Evolutionary conservation across 2,329 filamentous ascomycete species (phyloP), one percentile per base, ranked within the genome.

Genomic region (Alternaria metachromatica): DNA sequence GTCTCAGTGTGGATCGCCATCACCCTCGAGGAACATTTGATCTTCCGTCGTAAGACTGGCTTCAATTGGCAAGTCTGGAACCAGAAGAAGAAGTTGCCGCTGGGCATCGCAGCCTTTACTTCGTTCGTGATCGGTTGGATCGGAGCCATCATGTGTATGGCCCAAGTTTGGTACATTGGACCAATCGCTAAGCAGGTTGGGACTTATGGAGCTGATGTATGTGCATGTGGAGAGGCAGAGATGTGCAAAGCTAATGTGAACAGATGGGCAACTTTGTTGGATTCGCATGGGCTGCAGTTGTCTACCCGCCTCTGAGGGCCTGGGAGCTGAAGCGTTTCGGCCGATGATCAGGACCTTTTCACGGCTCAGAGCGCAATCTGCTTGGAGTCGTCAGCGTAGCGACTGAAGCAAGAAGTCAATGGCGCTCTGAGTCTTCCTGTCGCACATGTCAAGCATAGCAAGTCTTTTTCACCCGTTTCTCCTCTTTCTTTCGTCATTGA

Each of bases 81-180:
- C 65, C 84, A 87, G 61, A 82, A 82, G 51, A 80, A 80, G 4
- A 87, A 87, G 71, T 80, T 92, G 5, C 89, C 90, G 0, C 60
- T 90, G 13, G 90, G 90, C 0, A 79, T 88, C 63, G 88, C 90
- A 0, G 89, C 88, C 0, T 78, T 90, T 8, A 70, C 82, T 3
- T 85, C 89, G 0, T 92, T 92, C 68, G 75, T 89, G 43, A 72
- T 91, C 13, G 89, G 89, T 4, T 91, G 89, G 89, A 84, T 83
- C 4, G 89, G 89, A 9, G 86, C 88, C 0, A 85, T 92, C 26
- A 74, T 91, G 49, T 89, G 85, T 63, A 92, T 92, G 89, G 87
- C 87, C 21, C 89, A 92, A 80, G 86, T 87, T 4, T 92, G 89
- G 86, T 92, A 89, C 76, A 85, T 88, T 63, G 89, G 90, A 1